Conservation (phyloP, 2,329 filamentous ascomycete genomes). For the Aureobasidium sp. region DNA sequence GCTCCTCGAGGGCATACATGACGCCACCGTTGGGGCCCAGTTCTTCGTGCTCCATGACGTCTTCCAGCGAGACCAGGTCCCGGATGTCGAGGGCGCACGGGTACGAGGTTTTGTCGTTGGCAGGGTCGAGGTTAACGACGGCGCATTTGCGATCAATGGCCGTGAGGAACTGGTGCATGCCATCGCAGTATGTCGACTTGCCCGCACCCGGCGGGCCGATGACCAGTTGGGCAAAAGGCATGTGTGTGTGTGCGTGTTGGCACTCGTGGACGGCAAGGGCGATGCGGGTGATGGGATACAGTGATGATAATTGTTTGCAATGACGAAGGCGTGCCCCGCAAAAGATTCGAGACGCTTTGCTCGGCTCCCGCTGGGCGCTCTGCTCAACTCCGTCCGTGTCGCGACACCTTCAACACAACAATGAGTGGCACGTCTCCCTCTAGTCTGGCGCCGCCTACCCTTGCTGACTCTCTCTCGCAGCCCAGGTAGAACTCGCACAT, state of each 20-base stretch:
- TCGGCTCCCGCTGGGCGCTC: neutral
- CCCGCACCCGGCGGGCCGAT: slow-evolving; percentile 83
- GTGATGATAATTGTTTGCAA: neutral
- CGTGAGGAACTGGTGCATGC: slow-evolving; percentile 96
- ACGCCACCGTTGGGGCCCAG: slow-evolving; percentile 89
- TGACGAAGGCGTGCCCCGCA: slow-evolving; percentile 2
- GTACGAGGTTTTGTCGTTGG: slow-evolving; percentile 88
- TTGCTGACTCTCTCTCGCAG: neutral
- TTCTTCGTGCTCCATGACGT: slow-evolving; percentile 86
- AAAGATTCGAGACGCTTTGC: neutral
- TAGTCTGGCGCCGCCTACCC: neutral
- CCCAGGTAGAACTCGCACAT: slow-evolving; percentile 71
- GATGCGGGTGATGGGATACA: no score
- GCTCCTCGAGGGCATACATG: slow-evolving; percentile 86
- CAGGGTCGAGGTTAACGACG: slow-evolving; percentile 92
- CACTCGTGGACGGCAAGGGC: no score
- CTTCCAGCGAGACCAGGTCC: slow-evolving; percentile 78
- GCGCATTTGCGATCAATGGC: slow-evolving; percentile 93
- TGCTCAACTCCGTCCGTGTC: neutral
- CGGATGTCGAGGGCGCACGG: slow-evolving; percentile 85
- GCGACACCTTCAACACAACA: neutral
- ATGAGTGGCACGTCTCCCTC: neutral
- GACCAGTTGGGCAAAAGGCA: slow-evolving; percentile 19
- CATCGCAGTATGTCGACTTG: slow-evolving; percentile 97
- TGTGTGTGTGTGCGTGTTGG: no score